These are phyloP conservation scores for Cytospora piceicola DNA, from an alignment of 2,329 filamentous ascomycete genomes.

Conservation along the genomic window DNA sequence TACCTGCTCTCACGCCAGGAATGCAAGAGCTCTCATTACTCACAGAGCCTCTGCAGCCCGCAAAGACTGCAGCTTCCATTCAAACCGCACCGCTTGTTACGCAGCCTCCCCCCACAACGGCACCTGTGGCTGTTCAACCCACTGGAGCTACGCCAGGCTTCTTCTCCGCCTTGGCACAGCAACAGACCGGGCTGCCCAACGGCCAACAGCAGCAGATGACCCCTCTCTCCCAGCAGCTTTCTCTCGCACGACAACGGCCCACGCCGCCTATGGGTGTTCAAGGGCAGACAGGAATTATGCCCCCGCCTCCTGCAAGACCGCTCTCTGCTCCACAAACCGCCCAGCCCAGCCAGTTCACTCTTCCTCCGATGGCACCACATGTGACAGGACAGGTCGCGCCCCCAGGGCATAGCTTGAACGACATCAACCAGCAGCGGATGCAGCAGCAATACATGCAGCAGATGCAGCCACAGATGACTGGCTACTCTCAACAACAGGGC, in stretches of 20 bases:
- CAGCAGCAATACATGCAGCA: conserved; percentile 63
- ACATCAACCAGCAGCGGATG: conserved; percentile 66
- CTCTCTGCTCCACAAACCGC: conserved; percentile 86
- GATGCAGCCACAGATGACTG: conserved; percentile 47
- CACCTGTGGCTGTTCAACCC: conserved; percentile 43
- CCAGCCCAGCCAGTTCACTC: conserved; percentile 72
- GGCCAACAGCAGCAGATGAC: conserved; percentile 46
- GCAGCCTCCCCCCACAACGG: conserved; percentile 38
- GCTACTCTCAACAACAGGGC: conserved; percentile 46
- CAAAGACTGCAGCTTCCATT: conserved; percentile 44
- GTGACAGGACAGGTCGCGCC: conserved; percentile 79
- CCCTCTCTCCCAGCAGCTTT: conserved; percentile 47
- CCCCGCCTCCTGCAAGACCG: conserved; percentile 78
- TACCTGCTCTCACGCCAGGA: conserved; percentile 67
- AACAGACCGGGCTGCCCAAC: conserved; percentile 49
- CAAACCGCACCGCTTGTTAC: conserved; percentile 41
- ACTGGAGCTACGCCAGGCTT: conserved; percentile 63
- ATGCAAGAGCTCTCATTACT: conserved; percentile 62
- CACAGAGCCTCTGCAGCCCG: conserved; percentile 56
- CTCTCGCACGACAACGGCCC: conserved; percentile 68
- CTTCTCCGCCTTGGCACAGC: conserved; percentile 55
- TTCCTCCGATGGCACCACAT: conserved; percentile 79
- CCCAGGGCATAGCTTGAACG: conserved; percentile 75
- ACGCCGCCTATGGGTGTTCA: conserved; percentile 67
- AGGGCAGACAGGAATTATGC: conserved; percentile 66